phyloP scores from a whole-genome alignment of 2,329 filamentous ascomycete genomes.

The Penicillium sp. region DNA sequence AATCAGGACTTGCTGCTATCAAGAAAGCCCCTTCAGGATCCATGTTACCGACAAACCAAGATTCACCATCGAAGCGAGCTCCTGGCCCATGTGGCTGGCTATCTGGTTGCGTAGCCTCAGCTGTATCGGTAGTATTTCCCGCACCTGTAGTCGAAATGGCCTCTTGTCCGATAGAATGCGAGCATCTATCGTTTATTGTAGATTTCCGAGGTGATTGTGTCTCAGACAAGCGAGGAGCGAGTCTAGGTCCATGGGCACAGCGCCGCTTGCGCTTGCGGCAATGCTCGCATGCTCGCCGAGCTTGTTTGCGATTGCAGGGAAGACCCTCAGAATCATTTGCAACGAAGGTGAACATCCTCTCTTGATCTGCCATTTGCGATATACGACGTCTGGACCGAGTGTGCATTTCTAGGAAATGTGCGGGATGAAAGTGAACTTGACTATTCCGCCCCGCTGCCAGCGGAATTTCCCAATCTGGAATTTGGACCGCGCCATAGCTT shows the following conservation, averaged over 20 bases:
- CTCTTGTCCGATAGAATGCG: no score
- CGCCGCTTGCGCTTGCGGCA: slow-evolving; percentile 4
- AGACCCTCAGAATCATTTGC: not conserved
- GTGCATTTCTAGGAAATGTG: not conserved
- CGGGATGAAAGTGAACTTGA: no score
- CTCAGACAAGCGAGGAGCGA: not conserved
- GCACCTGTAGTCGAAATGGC: no score
- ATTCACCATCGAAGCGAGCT: not conserved
- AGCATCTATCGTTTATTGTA: not conserved
- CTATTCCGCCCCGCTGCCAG: not conserved
- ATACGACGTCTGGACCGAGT: not conserved
- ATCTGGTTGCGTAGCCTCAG: not conserved
- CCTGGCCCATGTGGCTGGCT: not conserved
- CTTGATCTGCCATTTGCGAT: not conserved
- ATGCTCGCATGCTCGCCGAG: not conserved
- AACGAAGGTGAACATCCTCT: not conserved
- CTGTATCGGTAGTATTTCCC: not conserved
- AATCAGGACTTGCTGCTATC: not conserved
- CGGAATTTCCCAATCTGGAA: not conserved
- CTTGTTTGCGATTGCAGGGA: not conserved
- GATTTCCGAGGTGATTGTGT: not conserved
- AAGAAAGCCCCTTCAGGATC: slow-evolving; percentile 5
- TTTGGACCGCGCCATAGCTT: not conserved
- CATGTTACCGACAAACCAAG: slow-evolving; percentile 4
- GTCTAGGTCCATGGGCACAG: not conserved